Conservation (phyloP, 202 grass and related monocot species). For the Miscanthus sacchariflorus region DNA sequence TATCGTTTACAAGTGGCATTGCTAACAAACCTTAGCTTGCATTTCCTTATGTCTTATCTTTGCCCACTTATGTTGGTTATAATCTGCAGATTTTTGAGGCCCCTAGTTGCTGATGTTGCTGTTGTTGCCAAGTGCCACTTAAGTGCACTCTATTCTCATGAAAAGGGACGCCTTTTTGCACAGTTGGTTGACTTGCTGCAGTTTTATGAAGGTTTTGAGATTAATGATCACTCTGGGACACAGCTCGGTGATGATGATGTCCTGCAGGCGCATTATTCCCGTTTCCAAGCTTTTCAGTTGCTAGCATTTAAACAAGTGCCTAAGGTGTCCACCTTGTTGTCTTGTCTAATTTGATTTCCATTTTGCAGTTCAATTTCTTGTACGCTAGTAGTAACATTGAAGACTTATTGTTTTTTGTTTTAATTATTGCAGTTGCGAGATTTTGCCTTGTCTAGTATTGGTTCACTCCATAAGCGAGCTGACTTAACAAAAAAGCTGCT, state of each 20-base stretch:
- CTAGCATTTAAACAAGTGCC: constrained; percentile 95
- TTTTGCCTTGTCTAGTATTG: constrained; percentile 90
- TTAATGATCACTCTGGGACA: constrained; percentile 92
- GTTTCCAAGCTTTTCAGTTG: constrained; percentile 91
- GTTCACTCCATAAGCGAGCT: constrained; percentile 92
- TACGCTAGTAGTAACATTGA: constrained; percentile 29
- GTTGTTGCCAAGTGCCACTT: constrained; percentile 98
- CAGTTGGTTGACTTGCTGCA: constrained; percentile 95
- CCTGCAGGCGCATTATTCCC: constrained; percentile 84
- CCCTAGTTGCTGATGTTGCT: constrained; percentile 86
- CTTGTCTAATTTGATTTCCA: constrained; percentile 28
- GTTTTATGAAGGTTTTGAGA: constrained; percentile 99
- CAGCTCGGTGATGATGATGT: constrained; percentile 96
- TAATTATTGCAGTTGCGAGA: constrained; percentile 68
- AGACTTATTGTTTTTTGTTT: constrained; percentile 34
- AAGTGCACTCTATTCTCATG: constrained; percentile 82
- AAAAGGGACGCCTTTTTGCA: constrained; percentile 93
- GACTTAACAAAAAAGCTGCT: constrained; percentile 93
- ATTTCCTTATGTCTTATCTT: constrained; percentile 25
- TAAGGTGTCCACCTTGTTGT: constrained; percentile 64
- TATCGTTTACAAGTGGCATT: constrained; percentile 20
- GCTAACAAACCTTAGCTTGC: constrained; percentile 15
- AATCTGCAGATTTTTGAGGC: constrained; percentile 77
- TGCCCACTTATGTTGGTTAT: constrained; percentile 43
- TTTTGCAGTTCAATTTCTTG: constrained; percentile 26